These are phyloP conservation scores for Fraxinus nigra DNA, from an alignment of 305 asterid genomes.

Conservation along the genomic window DNA sequence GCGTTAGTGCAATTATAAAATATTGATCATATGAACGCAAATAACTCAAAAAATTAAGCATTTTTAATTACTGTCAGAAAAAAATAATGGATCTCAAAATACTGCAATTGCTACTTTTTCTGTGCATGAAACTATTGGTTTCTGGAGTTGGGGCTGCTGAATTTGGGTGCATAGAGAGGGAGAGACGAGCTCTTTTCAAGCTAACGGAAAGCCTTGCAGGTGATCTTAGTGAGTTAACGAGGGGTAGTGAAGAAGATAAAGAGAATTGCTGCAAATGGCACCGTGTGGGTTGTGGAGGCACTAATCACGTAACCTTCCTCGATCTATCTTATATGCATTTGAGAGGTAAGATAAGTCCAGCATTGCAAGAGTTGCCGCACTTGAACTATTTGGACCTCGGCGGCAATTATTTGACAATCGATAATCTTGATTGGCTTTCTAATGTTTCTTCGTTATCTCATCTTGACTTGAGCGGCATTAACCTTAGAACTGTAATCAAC, in stretches of 20 bases:
- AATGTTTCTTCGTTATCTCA: background rate
- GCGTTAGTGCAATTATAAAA: background rate
- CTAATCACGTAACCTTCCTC: background rate
- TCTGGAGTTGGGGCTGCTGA: background rate
- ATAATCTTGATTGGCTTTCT: background rate
- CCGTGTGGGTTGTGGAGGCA: background rate
- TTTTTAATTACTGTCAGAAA: background rate
- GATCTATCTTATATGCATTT: background rate
- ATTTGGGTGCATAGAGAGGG: background rate
- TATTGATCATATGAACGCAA: background rate
- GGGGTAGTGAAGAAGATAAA: background rate
- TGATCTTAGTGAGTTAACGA: too few relatives aligned
- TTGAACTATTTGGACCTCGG: background rate
- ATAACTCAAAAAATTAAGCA: background rate
- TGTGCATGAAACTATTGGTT: background rate
- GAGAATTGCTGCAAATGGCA: background rate
- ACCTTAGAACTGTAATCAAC: background rate
- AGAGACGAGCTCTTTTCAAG: slow-evolving; percentile 4
- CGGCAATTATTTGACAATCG: background rate
- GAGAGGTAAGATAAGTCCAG: background rate
- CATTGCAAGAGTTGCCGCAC: background rate
- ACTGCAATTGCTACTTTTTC: background rate
- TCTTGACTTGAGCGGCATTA: background rate
- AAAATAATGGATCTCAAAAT: background rate
- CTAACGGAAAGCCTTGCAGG: background rate